Evolutionary conservation across 805 yeast genomes (phyloP).

Genomic region (Saturnispora serradocipensis): DNA sequence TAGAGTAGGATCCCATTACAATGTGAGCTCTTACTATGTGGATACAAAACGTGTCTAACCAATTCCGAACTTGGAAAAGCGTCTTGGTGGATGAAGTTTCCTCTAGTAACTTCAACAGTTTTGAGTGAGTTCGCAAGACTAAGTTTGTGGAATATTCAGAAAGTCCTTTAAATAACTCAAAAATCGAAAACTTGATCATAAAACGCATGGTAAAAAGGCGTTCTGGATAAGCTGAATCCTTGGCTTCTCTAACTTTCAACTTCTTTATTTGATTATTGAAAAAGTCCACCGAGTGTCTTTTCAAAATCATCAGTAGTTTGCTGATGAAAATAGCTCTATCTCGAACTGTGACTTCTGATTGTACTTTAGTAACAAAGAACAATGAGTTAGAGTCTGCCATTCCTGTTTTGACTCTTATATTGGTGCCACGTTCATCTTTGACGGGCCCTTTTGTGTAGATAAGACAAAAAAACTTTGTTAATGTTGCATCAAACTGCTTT

Average conservation of each 20-base stretch:
- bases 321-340: constrained; percentile 24
- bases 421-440: not conserved
- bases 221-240: constrained; percentile 18
- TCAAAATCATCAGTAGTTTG: constrained; percentile 31
- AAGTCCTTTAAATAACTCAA: constrained; percentile 39
- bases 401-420: constrained; percentile 1
- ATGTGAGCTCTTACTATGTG: constrained; percentile 56
- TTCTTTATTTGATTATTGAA: constrained; percentile 34
- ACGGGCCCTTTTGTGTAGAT: constrained; percentile 7
- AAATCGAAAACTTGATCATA: constrained; percentile 40
- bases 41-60: constrained; percentile 53
- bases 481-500: constrained; percentile 19
- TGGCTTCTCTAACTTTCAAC: constrained; percentile 31
- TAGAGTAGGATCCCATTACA: constrained; percentile 46
- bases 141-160: constrained; percentile 40
- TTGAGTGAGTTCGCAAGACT: constrained; percentile 46
- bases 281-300: constrained; percentile 36
- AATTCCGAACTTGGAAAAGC: constrained; percentile 31
- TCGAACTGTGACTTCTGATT: constrained; percentile 3
- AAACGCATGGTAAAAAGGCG: constrained; percentile 41
- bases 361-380: constrained; percentile 5
- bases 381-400: constrained; percentile 3
- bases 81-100: constrained; percentile 14
- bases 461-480: constrained; percentile 8
- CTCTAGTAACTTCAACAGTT: constrained; percentile 33